Conservation (phyloP, 1,284 basidiomycete genomes). For the Pterulicium gracile region DNA sequence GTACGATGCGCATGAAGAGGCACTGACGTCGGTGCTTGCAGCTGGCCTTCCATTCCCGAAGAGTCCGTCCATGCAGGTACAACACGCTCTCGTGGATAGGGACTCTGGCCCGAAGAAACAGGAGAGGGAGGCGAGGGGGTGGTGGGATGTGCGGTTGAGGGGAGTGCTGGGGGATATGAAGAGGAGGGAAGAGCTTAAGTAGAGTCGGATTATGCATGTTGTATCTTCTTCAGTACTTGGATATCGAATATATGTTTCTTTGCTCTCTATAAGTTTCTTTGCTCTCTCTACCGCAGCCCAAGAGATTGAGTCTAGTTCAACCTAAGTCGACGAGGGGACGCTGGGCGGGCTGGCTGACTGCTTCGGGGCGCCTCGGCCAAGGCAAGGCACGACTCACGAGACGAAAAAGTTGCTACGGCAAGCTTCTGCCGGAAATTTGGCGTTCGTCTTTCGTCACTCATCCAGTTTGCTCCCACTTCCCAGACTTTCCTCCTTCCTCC, state of each 20-base stretch:
- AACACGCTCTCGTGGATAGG: background rate
- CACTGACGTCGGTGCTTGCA: background rate
- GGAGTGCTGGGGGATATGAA: background rate
- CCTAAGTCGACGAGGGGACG: too few species aligned
- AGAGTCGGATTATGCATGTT: too few species aligned
- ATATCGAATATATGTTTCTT: too few species aligned
- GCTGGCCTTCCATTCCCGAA: background rate
- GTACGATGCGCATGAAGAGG: background rate
- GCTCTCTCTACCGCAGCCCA: too few species aligned
- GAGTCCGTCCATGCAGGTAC: background rate
- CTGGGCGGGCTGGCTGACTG: too few species aligned
- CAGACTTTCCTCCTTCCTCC: background rate
- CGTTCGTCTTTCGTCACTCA: background rate
- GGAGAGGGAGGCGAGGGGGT: background rate
- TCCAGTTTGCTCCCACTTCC: background rate
- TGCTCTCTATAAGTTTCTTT: too few species aligned
- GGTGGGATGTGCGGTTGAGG: background rate
- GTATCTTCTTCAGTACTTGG: too few species aligned
- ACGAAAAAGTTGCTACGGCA: too few species aligned
- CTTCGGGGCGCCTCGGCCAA: too few species aligned
- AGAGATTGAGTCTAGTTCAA: too few species aligned
- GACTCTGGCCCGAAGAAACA: background rate
- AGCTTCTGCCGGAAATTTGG: background rate
- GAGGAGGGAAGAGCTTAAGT: background rate
- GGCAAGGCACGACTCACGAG: too few species aligned